Base-by-base conservation (phyloP, 805 yeast species). In the Metschnikowia gelsemii region DNA sequence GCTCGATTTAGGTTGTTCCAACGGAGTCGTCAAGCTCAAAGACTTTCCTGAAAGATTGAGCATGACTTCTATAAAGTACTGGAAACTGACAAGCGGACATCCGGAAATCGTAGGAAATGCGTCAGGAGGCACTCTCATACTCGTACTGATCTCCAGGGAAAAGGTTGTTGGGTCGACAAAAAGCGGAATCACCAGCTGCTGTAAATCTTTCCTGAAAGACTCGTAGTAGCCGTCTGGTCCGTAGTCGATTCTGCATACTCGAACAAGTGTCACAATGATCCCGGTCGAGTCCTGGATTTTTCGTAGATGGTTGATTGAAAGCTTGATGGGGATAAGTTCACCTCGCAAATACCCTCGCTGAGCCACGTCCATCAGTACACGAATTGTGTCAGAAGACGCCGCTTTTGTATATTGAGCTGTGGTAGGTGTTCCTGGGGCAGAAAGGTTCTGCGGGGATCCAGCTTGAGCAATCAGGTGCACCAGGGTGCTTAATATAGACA, bases 21-120 rank as follows among this genome's bases (percentile, higher is more conserved):
- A 35, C 6, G 51, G 52, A 3, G 45, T 44, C 14, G 63, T 68
- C 11, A 69, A 38, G 5, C 54, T 50, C 18, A 67, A 56, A 3
- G 66, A 59, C 72, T 76, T 80, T 17, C 84, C 87, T 2, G 90
- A 80, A 30, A 90, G 63, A 55, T 89, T 89, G n/a, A 86, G 79
- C 42, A 87, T 72, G 2, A 85, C 89, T 58, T 89, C 97, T 12
- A 89, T 66, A 56, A 84, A 86, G 58, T 90, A 89, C 56, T 86
- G 91, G 61, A 89, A 89, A 2, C 88, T 74, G 7, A 88, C 87
- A 35, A 82, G 64, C 2, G 79, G 79, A 38, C 86, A 77, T 1
- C 85, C 84, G 13, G 78, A 72, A 11, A 87, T 85, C 0, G 96
- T 86, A 0, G 96, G 95, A 57, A 89, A 87, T 0, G 86, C 81